A percentile compares a stretch with the other conserved stretches of the same genome.
These are phyloP conservation scores for Diaporthe citri DNA, from an alignment of 2,329 filamentous ascomycete species.

Conservation along the genomic window DNA sequence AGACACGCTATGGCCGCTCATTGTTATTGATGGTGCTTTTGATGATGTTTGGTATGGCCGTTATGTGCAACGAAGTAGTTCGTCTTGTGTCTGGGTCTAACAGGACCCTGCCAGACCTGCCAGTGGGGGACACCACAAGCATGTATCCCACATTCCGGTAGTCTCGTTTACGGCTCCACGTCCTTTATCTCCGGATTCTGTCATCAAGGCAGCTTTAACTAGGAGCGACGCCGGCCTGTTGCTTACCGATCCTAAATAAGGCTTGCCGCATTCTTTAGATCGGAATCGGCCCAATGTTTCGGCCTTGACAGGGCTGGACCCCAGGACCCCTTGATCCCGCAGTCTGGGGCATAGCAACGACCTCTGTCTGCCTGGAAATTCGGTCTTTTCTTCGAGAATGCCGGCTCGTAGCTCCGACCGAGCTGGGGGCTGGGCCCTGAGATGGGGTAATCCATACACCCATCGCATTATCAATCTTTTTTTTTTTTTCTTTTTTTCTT, in stretches of 20 bases:
- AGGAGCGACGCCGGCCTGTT: neutral
- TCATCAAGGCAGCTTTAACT: neutral
- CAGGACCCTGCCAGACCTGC: neutral
- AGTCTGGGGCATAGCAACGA: neutral
- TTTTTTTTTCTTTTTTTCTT: neutral
- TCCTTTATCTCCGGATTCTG: constrained; percentile 8
- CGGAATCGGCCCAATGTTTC: constrained; percentile 2
- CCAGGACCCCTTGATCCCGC: neutral
- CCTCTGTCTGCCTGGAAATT: neutral
- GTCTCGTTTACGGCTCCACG: constrained; percentile 6
- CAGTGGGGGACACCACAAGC: neutral
- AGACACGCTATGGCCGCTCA: neutral
- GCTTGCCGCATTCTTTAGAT: neutral
- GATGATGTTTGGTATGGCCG: neutral
- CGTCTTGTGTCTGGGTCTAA: neutral
- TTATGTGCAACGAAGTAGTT: neutral
- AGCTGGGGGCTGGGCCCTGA: neutral
- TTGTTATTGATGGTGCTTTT: neutral
- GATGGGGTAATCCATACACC: constrained; percentile 15
- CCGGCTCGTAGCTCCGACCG: constrained; percentile 24
- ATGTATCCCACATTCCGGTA: neutral
- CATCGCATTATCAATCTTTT: constrained; percentile 6
- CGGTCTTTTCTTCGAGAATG: neutral
- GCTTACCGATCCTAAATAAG: neutral
- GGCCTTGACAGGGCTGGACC: constrained; percentile 2